Base-by-base conservation (phyloP, 306 rosid genomes). In the Fagus sylvatica region DNA sequence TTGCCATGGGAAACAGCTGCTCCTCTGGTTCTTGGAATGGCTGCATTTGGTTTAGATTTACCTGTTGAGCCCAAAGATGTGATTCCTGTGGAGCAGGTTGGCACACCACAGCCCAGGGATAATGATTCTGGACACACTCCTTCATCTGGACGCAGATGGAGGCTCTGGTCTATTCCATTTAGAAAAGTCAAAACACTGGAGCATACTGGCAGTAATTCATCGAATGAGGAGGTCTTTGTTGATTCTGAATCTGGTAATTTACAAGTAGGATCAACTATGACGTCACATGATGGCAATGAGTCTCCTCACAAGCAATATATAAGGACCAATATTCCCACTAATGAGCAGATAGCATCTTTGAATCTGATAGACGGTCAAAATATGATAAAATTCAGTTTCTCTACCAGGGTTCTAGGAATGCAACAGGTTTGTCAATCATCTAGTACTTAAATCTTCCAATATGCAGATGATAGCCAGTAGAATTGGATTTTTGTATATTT, bases 281-380 rank as follows among this genome's bases (percentile, higher is more conserved):
- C 86, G 37, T 68, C 84, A 22, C 71, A 39, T 33, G 74, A 82
- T 37, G 40, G 65, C 71, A 77, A 19, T 3, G 90, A 83, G 72
- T 81, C 91, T 79, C 87, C 94, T 73, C 84, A 28, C 74, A 96
- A 88, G 81, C 98, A 91, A 80, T 78, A 88, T 34, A 51, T 93
- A 65, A 89, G 97, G 88, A 96, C 99, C 62, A 96, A 93, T 89
- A 88, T 96, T 82, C 99, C 99, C 75, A 88, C 97, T 60, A 96
- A 79, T 62, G 94, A 91, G 87, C 98, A 96, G 92, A 91, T 96
- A 86, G 98, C 91, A 37, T 96, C 99, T 76, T 87, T 96, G 91
- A 91, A 93, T 85, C 94, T 96, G 56, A 87, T 87, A 84, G 99
- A 96, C 17, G 99, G 99, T 72, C 98, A 96, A 84, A 96, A 96